phyloP scores from a whole-genome alignment of 306 rosid genomes.

The Fragaria nilgerrensis region DNA sequence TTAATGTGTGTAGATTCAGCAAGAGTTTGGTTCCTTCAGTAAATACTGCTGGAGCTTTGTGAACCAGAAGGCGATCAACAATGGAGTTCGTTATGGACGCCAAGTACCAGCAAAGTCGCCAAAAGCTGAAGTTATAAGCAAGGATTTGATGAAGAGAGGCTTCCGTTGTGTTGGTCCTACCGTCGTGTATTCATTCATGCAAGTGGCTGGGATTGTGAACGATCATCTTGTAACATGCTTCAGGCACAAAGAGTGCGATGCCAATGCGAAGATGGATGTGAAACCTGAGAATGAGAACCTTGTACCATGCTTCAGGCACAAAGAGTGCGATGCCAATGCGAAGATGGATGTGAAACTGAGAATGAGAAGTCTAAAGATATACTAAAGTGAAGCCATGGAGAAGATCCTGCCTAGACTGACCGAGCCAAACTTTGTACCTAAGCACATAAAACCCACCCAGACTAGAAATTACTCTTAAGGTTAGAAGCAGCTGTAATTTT shows the following conservation, averaged over 20 bases:
- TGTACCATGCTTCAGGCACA: constrained; percentile 61
- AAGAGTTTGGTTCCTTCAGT: constrained; percentile 85
- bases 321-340: constrained; percentile 37
- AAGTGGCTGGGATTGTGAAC: constrained; percentile 76
- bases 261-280: constrained; percentile 25
- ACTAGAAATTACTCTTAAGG: constrained; percentile 9
- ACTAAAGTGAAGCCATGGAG: constrained; percentile 26
- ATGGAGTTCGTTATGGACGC: constrained; percentile 65
- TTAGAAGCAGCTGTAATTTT: background rate
- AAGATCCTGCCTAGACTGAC: constrained; percentile 26
- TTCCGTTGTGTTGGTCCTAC: constrained; percentile 96
- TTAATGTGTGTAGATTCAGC: constrained; percentile 49
- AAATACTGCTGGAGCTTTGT: constrained; percentile 87
- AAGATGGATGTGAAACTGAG: constrained; percentile 35
- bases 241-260: constrained; percentile 54
- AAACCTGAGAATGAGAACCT: constrained; percentile 36
- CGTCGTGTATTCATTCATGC: constrained; percentile 86
- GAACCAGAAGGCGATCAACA: constrained; percentile 61
- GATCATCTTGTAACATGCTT: constrained; percentile 74
- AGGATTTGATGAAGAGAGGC: constrained; percentile 89
- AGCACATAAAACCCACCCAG: constrained; percentile 19
- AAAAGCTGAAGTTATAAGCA: constrained; percentile 80
- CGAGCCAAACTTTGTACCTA: constrained; percentile 12
- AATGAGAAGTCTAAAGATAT: constrained; percentile 29
- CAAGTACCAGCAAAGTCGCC: constrained; percentile 89